Conservation (phyloP, 2,329 filamentous ascomycete genomes). For the Seiridium cupressi region DNA sequence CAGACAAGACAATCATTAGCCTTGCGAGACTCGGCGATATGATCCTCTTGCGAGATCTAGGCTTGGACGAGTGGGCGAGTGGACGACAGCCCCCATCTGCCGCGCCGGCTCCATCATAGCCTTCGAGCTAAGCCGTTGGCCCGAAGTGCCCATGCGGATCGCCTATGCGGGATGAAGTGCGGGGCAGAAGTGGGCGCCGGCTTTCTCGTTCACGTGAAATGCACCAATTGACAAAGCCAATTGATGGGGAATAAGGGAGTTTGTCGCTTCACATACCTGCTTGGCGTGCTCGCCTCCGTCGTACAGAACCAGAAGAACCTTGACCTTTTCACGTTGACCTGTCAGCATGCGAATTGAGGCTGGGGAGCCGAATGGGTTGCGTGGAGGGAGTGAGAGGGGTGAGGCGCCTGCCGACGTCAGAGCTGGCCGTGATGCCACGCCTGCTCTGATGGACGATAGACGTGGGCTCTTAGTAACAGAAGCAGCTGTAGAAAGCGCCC, state of each 20-base stretch:
- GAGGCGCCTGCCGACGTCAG: slow-evolving; percentile 38
- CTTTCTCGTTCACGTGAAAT: neutral
- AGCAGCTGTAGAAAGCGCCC: slow-evolving; percentile 23
- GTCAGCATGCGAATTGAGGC: slow-evolving; percentile 61
- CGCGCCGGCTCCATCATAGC: neutral
- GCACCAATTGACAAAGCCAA: neutral
- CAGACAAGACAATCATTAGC: neutral
- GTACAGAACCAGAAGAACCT: slow-evolving; percentile 92
- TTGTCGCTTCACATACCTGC: slow-evolving; percentile 57
- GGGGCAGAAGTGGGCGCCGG: neutral
- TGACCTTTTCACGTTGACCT: slow-evolving; percentile 67
- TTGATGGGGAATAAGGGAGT: slow-evolving; percentile 6
- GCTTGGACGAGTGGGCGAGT: neutral
- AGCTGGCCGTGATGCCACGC: slow-evolving; percentile 22
- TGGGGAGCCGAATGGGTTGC: slow-evolving; percentile 23
- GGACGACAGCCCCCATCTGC: neutral
- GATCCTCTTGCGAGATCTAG: neutral
- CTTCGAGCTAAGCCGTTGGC: slow-evolving; percentile 1
- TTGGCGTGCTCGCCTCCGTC: slow-evolving; percentile 87
- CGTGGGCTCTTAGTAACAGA: slow-evolving; percentile 21
- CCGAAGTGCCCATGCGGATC: neutral
- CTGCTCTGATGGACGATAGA: slow-evolving; percentile 19
- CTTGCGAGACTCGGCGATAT: neutral
- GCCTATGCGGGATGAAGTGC: neutral
- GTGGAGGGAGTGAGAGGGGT: slow-evolving; percentile 32